These are phyloP conservation scores for Hortiboletus rubellus DNA, from an alignment of 1,284 basidiomycete genomes.

Conservation along the genomic window DNA sequence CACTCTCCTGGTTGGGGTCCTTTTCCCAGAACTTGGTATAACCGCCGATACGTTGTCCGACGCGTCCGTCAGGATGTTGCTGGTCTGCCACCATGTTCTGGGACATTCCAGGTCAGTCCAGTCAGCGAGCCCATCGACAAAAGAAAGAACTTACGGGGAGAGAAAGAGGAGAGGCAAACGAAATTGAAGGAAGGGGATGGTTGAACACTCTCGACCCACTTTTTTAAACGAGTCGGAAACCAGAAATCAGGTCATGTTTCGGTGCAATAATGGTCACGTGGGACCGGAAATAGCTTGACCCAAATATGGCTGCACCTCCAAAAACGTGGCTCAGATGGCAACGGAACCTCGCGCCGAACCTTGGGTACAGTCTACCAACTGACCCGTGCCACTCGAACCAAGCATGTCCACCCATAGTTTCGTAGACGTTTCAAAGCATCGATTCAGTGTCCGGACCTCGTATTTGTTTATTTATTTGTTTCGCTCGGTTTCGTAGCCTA, in stretches of 20 bases:
- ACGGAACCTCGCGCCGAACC: too few species aligned
- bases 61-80: conserved; percentile 66
- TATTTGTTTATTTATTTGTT: too few species aligned
- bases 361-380: too few species aligned
- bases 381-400: too few species aligned
- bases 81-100: conserved; percentile 16
- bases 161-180: background rate
- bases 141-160: conserved; percentile 1
- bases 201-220: conserved; percentile 7
- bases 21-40: conserved; percentile 96
- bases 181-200: background rate
- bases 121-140: background rate
- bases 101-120: background rate
- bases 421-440: too few species aligned
- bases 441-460: too few species aligned
- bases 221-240: conserved; percentile 7
- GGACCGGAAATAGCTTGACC: background rate
- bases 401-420: too few species aligned
- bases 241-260: conserved; percentile 23
- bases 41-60: conserved; percentile 81
- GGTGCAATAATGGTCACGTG: conserved; percentile 7
- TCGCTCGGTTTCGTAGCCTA: too few species aligned
- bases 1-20: conserved; percentile 73
- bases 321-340: too few species aligned
- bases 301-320: too few species aligned